A percentile compares a stretch with the other conserved stretches of the same genome.
Conservation (phyloP, 2,329 filamentous ascomycete species). For the Fusarium sulawesiense region DNA sequence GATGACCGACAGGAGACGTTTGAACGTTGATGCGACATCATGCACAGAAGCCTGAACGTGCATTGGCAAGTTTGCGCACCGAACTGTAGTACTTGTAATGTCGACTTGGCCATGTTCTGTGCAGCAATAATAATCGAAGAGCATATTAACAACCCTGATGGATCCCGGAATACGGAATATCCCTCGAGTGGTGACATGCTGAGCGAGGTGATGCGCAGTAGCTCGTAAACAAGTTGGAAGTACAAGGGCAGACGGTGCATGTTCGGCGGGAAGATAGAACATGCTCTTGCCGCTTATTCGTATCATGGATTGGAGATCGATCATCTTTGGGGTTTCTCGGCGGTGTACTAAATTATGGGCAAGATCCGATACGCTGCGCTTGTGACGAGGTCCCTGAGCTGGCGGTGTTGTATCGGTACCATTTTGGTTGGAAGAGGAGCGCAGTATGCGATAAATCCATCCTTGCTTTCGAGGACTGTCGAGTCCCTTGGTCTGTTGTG, state of each 20-base stretch:
- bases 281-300: conserved; percentile 72
- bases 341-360: conserved; percentile 59
- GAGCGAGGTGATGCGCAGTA: conserved; percentile 71
- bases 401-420: conserved; percentile 11
- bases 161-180: conserved; percentile 74
- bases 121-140: conserved; percentile 73
- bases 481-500: conserved; percentile 32
- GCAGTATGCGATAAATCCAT: conserved; percentile 55
- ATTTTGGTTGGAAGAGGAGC: conserved; percentile 39
- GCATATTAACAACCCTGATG: conserved; percentile 62
- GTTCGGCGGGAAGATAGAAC: conserved; percentile 69
- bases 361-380: conserved; percentile 67
- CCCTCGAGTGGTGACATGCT: conserved; percentile 66
- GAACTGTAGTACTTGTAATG: conserved; percentile 70
- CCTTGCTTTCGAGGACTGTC: conserved; percentile 48
- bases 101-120: conserved; percentile 60
- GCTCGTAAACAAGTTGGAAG: conserved; percentile 75
- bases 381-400: conserved; percentile 51
- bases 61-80: conserved; percentile 67
- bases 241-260: conserved; percentile 66
- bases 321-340: conserved; percentile 60
- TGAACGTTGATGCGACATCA: conserved; percentile 76
- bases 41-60: conserved; percentile 71
- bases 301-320: conserved; percentile 69
- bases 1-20: conserved; percentile 70